A percentile compares a stretch with the other conserved stretches of the same genome.
phyloP scores from a whole-genome alignment of 1,284 basidiomycete species.

The Leccinum solheimii region DNA sequence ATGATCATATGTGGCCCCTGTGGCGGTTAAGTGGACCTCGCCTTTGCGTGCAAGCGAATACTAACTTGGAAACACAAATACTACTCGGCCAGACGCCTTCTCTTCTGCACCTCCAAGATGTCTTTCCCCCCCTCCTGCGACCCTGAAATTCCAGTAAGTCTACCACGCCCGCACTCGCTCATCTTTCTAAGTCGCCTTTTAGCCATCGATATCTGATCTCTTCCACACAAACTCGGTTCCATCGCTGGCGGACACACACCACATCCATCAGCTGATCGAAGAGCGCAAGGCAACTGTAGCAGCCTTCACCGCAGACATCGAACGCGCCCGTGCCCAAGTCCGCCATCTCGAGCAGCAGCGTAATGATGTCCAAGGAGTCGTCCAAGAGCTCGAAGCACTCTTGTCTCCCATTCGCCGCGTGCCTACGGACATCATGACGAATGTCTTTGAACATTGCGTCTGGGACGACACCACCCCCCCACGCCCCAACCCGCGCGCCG shows the following conservation, averaged over 20 bases:
- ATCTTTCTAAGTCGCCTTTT: background rate
- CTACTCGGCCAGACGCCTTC: conserved; percentile 5
- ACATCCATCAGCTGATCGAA: conserved; percentile 18
- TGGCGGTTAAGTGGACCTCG: background rate
- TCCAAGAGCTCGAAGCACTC: conserved; percentile 32
- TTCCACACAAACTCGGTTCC: conserved; percentile 32
- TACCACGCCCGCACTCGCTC: background rate
- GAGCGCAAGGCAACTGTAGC: conserved; percentile 21
- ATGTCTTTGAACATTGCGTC: conserved; percentile 28
- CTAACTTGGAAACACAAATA: no score
- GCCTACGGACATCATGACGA: conserved; percentile 33
- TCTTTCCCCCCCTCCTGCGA: background rate
- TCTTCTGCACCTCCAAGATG: background rate
- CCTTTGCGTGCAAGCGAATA: background rate
- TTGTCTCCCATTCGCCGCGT: conserved; percentile 35
- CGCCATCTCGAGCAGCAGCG: conserved; percentile 22
- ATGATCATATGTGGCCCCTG: background rate
- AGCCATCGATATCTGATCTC: conserved; percentile 31
- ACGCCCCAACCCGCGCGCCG: conserved; percentile 13
- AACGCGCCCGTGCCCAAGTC: conserved; percentile 23
- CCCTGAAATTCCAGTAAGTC: conserved; percentile 24
- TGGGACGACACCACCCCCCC: conserved; percentile 8
- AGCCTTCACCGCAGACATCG: conserved; percentile 21
- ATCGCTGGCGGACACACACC: conserved; percentile 22
- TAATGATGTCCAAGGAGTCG: conserved; percentile 10